A percentile compares a stretch with the other conserved stretches of the same genome.
These are phyloP conservation scores for Colletotrichum liaoningense DNA, from an alignment of 2,329 filamentous ascomycete genomes.

Conservation along the genomic window DNA sequence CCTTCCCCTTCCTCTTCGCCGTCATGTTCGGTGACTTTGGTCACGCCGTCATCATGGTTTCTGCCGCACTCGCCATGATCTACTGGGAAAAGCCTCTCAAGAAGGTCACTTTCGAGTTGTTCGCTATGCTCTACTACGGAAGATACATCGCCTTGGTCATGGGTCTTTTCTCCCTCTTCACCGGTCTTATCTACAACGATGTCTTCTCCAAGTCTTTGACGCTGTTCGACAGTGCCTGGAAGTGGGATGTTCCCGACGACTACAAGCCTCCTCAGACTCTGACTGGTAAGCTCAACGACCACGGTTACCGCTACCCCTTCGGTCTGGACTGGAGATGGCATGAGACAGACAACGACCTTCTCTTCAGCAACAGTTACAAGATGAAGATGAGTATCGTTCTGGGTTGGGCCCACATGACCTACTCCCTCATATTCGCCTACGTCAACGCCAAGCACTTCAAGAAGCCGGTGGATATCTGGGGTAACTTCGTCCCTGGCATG, in stretches of 20 bases:
- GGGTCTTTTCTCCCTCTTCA: slow-evolving; percentile 97
- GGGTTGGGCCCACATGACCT: slow-evolving; percentile 99
- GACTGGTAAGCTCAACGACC: slow-evolving; percentile 71
- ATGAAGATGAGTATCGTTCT: slow-evolving; percentile 99
- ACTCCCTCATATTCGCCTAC: slow-evolving; percentile 91
- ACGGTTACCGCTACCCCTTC: slow-evolving; percentile 90
- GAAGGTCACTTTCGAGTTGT: slow-evolving; percentile 93
- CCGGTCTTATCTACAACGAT: slow-evolving; percentile 97
- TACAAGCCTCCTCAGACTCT: slow-evolving; percentile 75
- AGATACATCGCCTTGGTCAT: slow-evolving; percentile 99
- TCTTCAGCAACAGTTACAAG: slow-evolving; percentile 99
- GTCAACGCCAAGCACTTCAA: slow-evolving; percentile 97
- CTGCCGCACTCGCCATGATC: slow-evolving; percentile 90
- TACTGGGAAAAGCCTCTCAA: slow-evolving; percentile 94
- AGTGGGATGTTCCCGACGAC: slow-evolving; percentile 75
- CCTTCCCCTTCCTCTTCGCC: slow-evolving; percentile 98
- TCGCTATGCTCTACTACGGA: slow-evolving; percentile 98
- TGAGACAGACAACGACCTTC: slow-evolving; percentile 90
- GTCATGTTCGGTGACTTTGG: slow-evolving; percentile 99
- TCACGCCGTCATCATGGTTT: slow-evolving; percentile 89
- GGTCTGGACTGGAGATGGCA: slow-evolving; percentile 98
- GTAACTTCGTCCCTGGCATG: slow-evolving; percentile 98
- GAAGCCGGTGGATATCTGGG: slow-evolving; percentile 94
- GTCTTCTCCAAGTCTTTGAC: slow-evolving; percentile 94
- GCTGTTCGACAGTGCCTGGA: slow-evolving; percentile 90